Evolutionary conservation across 176 grass and related monocot genomes (phyloP).

Genomic region (Miscanthus lutarioriparius): DNA sequence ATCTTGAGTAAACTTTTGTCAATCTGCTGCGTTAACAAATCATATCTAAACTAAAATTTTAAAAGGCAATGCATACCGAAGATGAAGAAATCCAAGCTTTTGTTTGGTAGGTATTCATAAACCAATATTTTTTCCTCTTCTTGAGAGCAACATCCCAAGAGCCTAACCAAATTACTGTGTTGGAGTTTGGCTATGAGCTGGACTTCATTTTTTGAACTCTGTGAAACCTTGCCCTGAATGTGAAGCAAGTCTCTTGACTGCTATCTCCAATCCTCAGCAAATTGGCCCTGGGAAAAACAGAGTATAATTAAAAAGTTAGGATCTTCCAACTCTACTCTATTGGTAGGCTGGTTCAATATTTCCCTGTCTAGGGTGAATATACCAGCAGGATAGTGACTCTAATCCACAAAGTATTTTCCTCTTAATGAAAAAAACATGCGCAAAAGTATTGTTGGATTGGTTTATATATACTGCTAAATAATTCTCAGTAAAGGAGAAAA

Average conservation of each 20-base stretch:
- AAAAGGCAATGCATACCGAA: constrained; percentile 42
- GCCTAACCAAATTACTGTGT: constrained; percentile 32
- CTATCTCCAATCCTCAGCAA: neutral
- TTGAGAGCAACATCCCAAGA: constrained; percentile 42
- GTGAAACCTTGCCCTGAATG: constrained; percentile 37
- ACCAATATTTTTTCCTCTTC: constrained; percentile 55
- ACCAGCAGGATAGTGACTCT: neutral
- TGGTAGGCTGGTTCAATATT: neutral
- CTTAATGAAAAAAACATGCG: no score
- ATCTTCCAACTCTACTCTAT: neutral
- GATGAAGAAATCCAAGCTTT: constrained; percentile 64
- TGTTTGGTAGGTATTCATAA: constrained; percentile 70
- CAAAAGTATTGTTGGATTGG: no score
- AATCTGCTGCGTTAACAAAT: neutral
- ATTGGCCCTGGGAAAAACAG: neutral
- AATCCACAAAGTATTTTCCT: neutral
- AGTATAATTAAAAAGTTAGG: neutral
- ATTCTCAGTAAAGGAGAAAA: no score
- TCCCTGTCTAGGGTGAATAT: neutral
- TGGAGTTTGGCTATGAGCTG: constrained; percentile 40
- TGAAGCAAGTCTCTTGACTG: constrained; percentile 35
- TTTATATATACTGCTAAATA: no score
- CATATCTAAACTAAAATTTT: neutral
- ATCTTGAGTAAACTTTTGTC: neutral
- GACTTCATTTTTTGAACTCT: constrained; percentile 36